phyloP scores from a whole-genome alignment of 73 alveolate genomes.

The Stentor roeselii region DNA sequence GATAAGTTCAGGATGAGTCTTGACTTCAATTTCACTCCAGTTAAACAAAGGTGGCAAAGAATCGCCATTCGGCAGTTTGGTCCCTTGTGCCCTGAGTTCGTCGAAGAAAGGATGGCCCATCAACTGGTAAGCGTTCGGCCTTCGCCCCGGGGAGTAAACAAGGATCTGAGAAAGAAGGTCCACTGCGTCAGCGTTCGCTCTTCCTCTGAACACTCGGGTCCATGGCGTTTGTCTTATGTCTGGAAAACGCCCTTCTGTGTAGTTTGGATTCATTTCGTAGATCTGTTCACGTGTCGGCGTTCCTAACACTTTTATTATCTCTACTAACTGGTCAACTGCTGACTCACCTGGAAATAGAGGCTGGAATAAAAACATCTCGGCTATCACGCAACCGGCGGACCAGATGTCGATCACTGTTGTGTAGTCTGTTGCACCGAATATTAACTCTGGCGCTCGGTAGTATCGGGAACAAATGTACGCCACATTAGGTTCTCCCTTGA shows the following conservation, averaged over 20 bases:
- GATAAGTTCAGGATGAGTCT: too few relatives aligned
- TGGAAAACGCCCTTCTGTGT: too few relatives aligned
- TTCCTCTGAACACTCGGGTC: slow-evolving; percentile 30
- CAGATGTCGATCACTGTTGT: too few relatives aligned
- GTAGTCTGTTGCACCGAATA: slow-evolving; percentile 89
- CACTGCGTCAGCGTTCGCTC: slow-evolving; percentile 54
- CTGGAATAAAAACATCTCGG: slow-evolving; percentile 64
- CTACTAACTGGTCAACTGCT: slow-evolving; percentile 72
- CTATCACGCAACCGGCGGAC: slow-evolving; percentile 74
- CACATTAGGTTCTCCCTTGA: slow-evolving; percentile 85
- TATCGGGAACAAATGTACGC: slow-evolving; percentile 79
- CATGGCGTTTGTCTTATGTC: too few relatives aligned
- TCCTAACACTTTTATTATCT: slow-evolving; percentile 57
- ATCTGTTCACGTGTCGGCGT: slow-evolving; percentile 74
- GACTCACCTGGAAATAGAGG: slow-evolving; percentile 81
- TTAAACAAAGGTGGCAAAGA: slow-evolving; percentile 45
- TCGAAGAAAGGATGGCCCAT: slow-evolving; percentile 62
- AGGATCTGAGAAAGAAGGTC: slow-evolving; percentile 55
- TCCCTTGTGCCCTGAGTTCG: slow-evolving; percentile 47
- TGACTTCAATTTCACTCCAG: too few relatives aligned
- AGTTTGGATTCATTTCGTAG: slow-evolving; percentile 74
- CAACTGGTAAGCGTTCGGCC: slow-evolving; percentile 65
- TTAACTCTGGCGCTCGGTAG: slow-evolving; percentile 94
- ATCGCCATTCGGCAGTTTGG: slow-evolving; percentile 45
- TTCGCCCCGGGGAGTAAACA: slow-evolving; percentile 56